Base-by-base conservation (phyloP, 805 yeast species). In the Vanderwaltozyma yarrowii region DNA sequence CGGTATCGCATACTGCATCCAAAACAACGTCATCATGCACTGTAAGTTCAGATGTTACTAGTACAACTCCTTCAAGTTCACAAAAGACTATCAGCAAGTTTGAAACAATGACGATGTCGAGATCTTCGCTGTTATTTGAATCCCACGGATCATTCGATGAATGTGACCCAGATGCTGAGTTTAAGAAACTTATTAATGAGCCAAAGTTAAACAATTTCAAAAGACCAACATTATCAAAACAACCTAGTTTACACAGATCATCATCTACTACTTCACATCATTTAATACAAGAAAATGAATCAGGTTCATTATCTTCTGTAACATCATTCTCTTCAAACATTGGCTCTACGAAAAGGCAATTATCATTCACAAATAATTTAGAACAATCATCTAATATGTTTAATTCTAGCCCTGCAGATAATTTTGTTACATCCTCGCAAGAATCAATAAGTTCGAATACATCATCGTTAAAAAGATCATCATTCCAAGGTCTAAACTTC, bases 61-160 rank as follows among this genome's bases (percentile, higher is more conserved):
- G n/a, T n/a, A n/a, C n/a, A n/a, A n/a, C n/a, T n/a, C n/a, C n/a
- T n/a, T n/a, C n/a, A n/a, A 21, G 23, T 21, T 21, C 23, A 21
- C 23, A 21, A 21, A 21, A 21, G 6, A 7, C 23, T 7, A 9
- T 21, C 23, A 7, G 9, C 23, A 21, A 9, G 9, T 30, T 17
- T 17, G 20, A 16, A 6, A 30, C n/a, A 4, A 24, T 24, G 27
- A 8, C 11, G 11, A 4, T 24, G 13, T 24, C 27, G 5, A 23
- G 25, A 14, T 30, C 38, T 9, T 24, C 33, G 18, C 14, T 32
- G 32, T 24, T 50, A 14, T 49, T 51, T 24, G 40, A 42, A 28
- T 51, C 60, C 2, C 56, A 52, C 21, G 63, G 61, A 11, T 56
- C 63, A 13, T 58, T 58, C 38, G 63, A 55, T 32, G 63, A 58